Evolutionary conservation across 2,329 filamentous ascomycete genomes (phyloP).

Genomic region (Emydomyces testavorans): DNA sequence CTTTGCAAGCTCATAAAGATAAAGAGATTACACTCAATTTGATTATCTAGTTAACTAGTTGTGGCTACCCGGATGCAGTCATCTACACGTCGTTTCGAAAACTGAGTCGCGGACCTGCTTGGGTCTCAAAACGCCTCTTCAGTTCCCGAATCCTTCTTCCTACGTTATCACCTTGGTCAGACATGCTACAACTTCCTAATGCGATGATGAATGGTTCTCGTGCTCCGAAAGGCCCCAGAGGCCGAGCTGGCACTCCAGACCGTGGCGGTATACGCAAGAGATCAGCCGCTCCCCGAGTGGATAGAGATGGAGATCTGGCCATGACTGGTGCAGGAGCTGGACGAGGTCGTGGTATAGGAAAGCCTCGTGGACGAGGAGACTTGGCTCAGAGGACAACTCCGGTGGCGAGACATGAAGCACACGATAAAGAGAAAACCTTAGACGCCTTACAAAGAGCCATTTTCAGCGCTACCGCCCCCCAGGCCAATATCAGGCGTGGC

Average conservation of each 20-base stretch:
- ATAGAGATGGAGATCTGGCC: constrained; percentile 51
- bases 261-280: constrained; percentile 45
- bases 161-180: neutral
- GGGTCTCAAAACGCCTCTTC: constrained; percentile 8
- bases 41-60: no score
- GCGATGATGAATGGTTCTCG: constrained; percentile 23
- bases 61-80: neutral
- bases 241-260: constrained; percentile 20
- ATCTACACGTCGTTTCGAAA: neutral
- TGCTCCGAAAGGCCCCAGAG: constrained; percentile 23
- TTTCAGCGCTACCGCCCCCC: constrained; percentile 23
- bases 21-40: no score
- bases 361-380: constrained; percentile 25
- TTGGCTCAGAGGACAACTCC: constrained; percentile 21
- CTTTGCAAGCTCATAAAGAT: no score
- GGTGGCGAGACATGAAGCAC: constrained; percentile 20
- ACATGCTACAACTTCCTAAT: constrained; percentile 15
- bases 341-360: constrained; percentile 25
- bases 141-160: neutral
- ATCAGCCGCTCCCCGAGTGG: constrained; percentile 35
- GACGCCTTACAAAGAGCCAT: constrained; percentile 31
- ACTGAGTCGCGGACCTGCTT: constrained; percentile 5
- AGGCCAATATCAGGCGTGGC: constrained; percentile 33
- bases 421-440: constrained; percentile 22
- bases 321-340: constrained; percentile 42